Evolutionary conservation across 345 rosid species (phyloP).

Genomic region (Clausena lansium): DNA sequence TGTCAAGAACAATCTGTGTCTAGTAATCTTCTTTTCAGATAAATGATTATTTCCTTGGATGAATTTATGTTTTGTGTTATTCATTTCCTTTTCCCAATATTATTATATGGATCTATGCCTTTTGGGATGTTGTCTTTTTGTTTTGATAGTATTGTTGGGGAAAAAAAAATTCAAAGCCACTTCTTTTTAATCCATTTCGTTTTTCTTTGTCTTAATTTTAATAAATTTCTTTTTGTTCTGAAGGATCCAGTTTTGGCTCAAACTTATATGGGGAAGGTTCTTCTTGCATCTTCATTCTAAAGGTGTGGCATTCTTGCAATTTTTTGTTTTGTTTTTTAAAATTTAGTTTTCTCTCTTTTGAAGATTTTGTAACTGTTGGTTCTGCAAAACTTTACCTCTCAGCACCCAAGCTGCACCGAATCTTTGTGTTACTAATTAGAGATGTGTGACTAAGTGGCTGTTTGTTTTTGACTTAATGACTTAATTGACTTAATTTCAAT

Average conservation of each 20-base stretch:
- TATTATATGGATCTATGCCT: not conserved
- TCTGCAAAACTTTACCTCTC: not conserved
- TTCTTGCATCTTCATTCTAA: slow-evolving; percentile 45
- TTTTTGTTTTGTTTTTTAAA: not conserved
- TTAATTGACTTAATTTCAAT: no score
- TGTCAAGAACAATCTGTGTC: slow-evolving; percentile 16
- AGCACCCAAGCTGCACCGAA: not conserved
- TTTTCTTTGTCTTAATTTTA: not conserved
- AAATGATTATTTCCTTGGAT: not conserved
- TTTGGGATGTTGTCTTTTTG: not conserved
- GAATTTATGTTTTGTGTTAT: not conserved
- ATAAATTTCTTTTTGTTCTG: slow-evolving; percentile 1
- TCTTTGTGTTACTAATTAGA: no score
- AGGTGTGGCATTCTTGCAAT: slow-evolving; percentile 39
- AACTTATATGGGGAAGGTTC: slow-evolving; percentile 29
- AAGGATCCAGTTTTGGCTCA: slow-evolving; percentile 33
- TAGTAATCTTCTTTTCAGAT: slow-evolving; percentile 28
- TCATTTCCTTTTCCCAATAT: not conserved
- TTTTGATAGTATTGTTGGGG: not conserved
- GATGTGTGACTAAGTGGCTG: no score
- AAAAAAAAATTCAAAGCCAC: not conserved
- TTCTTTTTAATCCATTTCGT: not conserved
- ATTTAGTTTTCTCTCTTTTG: not conserved
- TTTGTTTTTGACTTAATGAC: no score
- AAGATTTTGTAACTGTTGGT: not conserved